Percentiles rank a stretch among this genome's conserved stretches.
Conservation (phyloP, 2,329 filamentous ascomycete species). For the Lachnellula cervina region DNA sequence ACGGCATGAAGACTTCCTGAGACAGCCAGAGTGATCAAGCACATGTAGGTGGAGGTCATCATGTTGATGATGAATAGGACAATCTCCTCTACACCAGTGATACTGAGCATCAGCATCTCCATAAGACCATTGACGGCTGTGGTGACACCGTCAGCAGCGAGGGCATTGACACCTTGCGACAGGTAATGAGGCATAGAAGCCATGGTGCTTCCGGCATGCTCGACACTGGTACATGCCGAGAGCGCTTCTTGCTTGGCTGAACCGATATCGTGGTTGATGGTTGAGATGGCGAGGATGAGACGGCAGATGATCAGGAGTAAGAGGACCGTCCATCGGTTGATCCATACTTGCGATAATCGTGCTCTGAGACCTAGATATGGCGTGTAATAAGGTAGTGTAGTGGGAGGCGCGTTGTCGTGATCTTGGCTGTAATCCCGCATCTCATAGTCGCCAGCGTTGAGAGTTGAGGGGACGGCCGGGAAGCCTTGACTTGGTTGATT, state of each 20-base stretch:
- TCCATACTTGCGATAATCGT: slow-evolving; percentile 90
- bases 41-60: slow-evolving; percentile 84
- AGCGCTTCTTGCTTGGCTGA: slow-evolving; percentile 77
- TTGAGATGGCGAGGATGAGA: slow-evolving; percentile 69
- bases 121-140: slow-evolving; percentile 76
- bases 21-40: slow-evolving; percentile 79
- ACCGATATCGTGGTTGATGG: slow-evolving; percentile 67
- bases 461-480: slow-evolving; percentile 35
- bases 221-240: slow-evolving; percentile 84
- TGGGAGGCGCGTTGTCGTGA: slow-evolving; percentile 31
- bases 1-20: slow-evolving; percentile 72
- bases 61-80: slow-evolving; percentile 91
- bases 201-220: slow-evolving; percentile 90
- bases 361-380: slow-evolving; percentile 89
- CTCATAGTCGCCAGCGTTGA: slow-evolving; percentile 28
- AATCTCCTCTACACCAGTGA: slow-evolving; percentile 81
- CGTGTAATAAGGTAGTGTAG: slow-evolving; percentile 67
- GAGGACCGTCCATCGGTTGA: slow-evolving; percentile 95
- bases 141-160: slow-evolving; percentile 76
- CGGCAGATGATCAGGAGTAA: slow-evolving; percentile 80
- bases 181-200: slow-evolving; percentile 98
- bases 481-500: slow-evolving; percentile 23
- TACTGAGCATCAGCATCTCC: slow-evolving; percentile 68
- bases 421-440: slow-evolving; percentile 24
- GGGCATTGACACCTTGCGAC: slow-evolving; percentile 78